Base-by-base conservation (phyloP, 2,329 filamentous ascomycete genomes). In the Trichoderma afroharzianum region DNA sequence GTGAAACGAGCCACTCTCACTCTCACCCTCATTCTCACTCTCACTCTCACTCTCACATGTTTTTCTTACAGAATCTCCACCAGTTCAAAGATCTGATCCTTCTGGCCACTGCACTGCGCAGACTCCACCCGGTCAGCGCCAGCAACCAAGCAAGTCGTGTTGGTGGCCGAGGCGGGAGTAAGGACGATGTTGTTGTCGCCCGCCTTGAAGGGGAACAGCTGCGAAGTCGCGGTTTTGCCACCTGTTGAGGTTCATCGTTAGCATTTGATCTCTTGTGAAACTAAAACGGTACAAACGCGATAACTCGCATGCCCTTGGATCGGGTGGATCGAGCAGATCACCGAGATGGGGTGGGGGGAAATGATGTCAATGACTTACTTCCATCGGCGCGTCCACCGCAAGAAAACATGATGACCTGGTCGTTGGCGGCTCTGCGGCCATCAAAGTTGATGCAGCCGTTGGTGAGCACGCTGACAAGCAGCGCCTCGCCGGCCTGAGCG, bases 371-470 rank as follows among this genome's bases (percentile, higher is more conserved):
- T n/a, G 50, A 72, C 79, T 79, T 77, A 82, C 83, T 76, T 61
- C 85, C 85, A 55, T 82, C 85, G 18, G 85, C 85, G 43, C 85
- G 81, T 11, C 86, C 86, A 30, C 86, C 86, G 72, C 86, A 88
- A 1, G 85, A 85, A 73, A 88, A 88, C 21, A 88, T 69, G 6
- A 78, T 85, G 30, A 87, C 85, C 1, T 82, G 85, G 68, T 87
- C 85, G 1, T 81, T 82, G 3, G 78, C 76, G 6, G 78, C 76
- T 21, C 85, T 80, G 24, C 85, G 80, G 18, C 77, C 77, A 71
- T 88, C 86, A 59, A 86, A 84, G 77, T 82, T 86, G 59, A 88
- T 79, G 71, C 86, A 88, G n/a, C 85, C 85, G 66, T 86, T 81
- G 59, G 80, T 86, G 79, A 86, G 74, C 32, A 82, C 81, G 78